These are phyloP conservation scores for Sugiyamaella qingdaonensis DNA, from an alignment of 805 yeast species.

Conservation along the genomic window DNA sequence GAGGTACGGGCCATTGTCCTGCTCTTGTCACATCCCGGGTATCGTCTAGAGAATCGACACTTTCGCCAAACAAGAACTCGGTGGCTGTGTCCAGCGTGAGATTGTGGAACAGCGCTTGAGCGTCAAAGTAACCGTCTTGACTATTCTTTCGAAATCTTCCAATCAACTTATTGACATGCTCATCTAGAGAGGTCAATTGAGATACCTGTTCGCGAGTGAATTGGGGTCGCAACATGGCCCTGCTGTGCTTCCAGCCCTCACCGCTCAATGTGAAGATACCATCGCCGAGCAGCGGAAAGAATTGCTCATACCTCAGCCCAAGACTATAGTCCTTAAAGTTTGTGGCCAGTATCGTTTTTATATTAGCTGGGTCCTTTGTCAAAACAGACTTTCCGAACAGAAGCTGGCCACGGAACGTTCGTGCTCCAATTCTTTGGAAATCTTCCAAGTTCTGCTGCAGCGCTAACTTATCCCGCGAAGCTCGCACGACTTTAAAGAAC, in stretches of 20 bases:
- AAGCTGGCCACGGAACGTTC: neutral
- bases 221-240: constrained; percentile 36
- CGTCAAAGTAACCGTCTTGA: constrained; percentile 23
- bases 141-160: constrained; percentile 8
- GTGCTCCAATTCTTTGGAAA: neutral
- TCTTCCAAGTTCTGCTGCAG: neutral
- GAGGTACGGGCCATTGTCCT: constrained; percentile 9
- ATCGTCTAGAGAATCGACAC: constrained; percentile 25
- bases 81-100: constrained; percentile 35
- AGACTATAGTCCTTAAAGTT: constrained; percentile 32
- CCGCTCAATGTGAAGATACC: constrained; percentile 37
- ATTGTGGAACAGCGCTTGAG: constrained; percentile 29
- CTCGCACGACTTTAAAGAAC: neutral
- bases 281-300: constrained; percentile 31
- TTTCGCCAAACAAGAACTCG: constrained; percentile 34
- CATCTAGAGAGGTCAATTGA: constrained; percentile 25
- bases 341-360: constrained; percentile 32
- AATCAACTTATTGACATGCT: constrained; percentile 28
- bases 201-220: constrained; percentile 33
- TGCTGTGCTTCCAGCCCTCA: constrained; percentile 35
- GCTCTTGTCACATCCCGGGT: constrained; percentile 13
- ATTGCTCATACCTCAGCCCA: constrained; percentile 26
- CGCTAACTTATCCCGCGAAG: neutral
- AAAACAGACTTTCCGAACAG: constrained; percentile 4
- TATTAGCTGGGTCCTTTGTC: constrained; percentile 32